Evolutionary conservation across 129 eudicot genomes (phyloP).

Genomic region (Flaveria bidentis): DNA sequence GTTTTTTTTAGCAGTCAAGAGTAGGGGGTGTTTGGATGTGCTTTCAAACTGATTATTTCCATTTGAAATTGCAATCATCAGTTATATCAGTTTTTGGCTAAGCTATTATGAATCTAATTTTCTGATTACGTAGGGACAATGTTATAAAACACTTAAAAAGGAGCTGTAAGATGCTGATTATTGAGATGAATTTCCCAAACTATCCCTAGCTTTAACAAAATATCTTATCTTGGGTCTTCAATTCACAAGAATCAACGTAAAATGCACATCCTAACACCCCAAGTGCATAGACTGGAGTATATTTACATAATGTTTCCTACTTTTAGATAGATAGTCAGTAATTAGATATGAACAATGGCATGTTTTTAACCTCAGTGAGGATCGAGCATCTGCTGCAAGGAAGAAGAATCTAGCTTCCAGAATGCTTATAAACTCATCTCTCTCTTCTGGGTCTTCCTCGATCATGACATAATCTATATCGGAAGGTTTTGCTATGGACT

Average conservation of each 20-base stretch:
- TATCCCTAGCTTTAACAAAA: background rate
- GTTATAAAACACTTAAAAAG: background rate
- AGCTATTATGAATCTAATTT: background rate
- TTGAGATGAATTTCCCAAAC: background rate
- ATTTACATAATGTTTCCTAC: slow-evolving; percentile 15
- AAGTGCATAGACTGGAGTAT: background rate
- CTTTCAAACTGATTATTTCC: slow-evolving; percentile 11
- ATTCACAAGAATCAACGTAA: background rate
- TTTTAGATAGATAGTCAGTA: background rate
- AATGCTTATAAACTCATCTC: slow-evolving; percentile 69
- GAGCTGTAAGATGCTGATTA: background rate
- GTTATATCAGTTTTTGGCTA: background rate
- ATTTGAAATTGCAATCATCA: background rate
- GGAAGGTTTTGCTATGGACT: slow-evolving; percentile 62
- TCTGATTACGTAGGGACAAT: background rate
- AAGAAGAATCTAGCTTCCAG: slow-evolving; percentile 84
- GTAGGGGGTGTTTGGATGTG: slow-evolving; percentile 8
- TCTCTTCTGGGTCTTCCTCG: slow-evolving; percentile 81
- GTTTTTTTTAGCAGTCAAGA: background rate
- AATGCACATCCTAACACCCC: slow-evolving; percentile 17
- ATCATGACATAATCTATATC: slow-evolving; percentile 68
- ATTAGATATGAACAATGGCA: background rate
- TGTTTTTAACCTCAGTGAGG: slow-evolving; percentile 69
- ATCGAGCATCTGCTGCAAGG: slow-evolving; percentile 98
- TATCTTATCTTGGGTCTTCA: background rate